These are phyloP conservation scores for Thymus quinquecostatus DNA, from an alignment of 257 asterid species.

Conservation along the genomic window DNA sequence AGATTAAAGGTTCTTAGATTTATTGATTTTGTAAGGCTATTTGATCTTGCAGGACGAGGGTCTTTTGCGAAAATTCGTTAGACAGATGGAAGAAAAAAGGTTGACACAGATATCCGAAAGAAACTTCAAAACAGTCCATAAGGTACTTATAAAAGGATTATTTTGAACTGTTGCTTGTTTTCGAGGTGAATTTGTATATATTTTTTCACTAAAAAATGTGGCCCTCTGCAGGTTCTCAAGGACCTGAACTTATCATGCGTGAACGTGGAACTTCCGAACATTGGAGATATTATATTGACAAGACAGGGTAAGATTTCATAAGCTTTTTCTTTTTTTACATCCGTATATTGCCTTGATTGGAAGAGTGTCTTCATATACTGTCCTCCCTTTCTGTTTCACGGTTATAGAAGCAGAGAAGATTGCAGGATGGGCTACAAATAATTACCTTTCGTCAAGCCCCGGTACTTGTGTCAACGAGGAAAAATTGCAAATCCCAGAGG, in stretches of 20 bases:
- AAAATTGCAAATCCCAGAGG: slow-evolving; percentile 53
- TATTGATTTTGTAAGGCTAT: background rate
- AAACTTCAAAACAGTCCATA: slow-evolving; percentile 63
- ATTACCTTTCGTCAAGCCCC: slow-evolving; percentile 59
- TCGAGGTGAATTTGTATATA: background rate
- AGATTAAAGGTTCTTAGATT: no score
- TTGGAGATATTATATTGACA: slow-evolving; percentile 69
- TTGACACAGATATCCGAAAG: slow-evolving; percentile 69
- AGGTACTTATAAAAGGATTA: background rate
- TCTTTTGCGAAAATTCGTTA: slow-evolving; percentile 50
- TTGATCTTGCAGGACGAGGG: slow-evolving; percentile 72
- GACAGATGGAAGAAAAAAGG: slow-evolving; percentile 82
- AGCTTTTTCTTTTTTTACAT: background rate
- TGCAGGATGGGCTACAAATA: slow-evolving; percentile 73
- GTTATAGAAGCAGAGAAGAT: slow-evolving; percentile 38
- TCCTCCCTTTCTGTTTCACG: background rate
- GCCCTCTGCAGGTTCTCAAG: slow-evolving; percentile 68
- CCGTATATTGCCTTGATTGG: background rate
- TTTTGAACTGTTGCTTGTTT: background rate
- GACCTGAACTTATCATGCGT: slow-evolving; percentile 58
- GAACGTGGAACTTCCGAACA: slow-evolving; percentile 61
- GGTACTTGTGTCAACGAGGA: slow-evolving; percentile 53
- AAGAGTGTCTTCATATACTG: slow-evolving; percentile 2
- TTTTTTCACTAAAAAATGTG: background rate
- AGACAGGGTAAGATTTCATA: slow-evolving; percentile 46